These are phyloP conservation scores for Coemansia sp. DNA, from an alignment of 192 early-diverging fungal species.

Conservation along the genomic window DNA sequence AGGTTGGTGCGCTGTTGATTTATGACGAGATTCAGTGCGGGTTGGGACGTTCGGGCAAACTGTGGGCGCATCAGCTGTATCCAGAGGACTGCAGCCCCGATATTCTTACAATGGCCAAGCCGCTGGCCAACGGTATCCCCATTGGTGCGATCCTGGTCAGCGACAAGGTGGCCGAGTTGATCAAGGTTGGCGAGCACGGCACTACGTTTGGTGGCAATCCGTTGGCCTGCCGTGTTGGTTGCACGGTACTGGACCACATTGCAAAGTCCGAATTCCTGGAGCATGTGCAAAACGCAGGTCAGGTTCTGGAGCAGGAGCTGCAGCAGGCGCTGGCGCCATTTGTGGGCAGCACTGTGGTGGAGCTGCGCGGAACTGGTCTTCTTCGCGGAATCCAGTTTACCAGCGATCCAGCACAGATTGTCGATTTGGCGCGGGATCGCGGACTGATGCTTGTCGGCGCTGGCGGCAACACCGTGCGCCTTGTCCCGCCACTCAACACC, in stretches of 20 bases:
- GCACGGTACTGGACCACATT: constrained; percentile 71
- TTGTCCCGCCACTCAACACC: constrained; percentile 88
- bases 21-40: constrained; percentile 98
- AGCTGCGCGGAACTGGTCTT: constrained; percentile 83
- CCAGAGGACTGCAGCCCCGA: constrained; percentile 74
- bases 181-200: constrained; percentile 92
- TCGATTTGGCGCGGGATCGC: constrained; percentile 73
- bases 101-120: constrained; percentile 94
- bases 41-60: constrained; percentile 81
- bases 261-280: constrained; percentile 68
- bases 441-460: constrained; percentile 89
- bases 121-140: constrained; percentile 93
- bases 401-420: constrained; percentile 64
- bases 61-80: constrained; percentile 82
- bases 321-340: constrained; percentile 43
- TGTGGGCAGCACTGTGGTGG: constrained; percentile 61
- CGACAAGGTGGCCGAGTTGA: constrained; percentile 72
- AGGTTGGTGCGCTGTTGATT: constrained; percentile 86
- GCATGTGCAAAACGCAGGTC: constrained; percentile 65
- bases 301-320: constrained; percentile 60
- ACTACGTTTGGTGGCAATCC: constrained; percentile 98
- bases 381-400: constrained; percentile 84
- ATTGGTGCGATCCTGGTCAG: constrained; percentile 89
- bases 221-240: constrained; percentile 82
- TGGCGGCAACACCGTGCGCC: constrained; percentile 83